phyloP scores from a whole-genome alignment of 1,139 yeast genomes.

The Sugiyamaella xylanicola region DNA sequence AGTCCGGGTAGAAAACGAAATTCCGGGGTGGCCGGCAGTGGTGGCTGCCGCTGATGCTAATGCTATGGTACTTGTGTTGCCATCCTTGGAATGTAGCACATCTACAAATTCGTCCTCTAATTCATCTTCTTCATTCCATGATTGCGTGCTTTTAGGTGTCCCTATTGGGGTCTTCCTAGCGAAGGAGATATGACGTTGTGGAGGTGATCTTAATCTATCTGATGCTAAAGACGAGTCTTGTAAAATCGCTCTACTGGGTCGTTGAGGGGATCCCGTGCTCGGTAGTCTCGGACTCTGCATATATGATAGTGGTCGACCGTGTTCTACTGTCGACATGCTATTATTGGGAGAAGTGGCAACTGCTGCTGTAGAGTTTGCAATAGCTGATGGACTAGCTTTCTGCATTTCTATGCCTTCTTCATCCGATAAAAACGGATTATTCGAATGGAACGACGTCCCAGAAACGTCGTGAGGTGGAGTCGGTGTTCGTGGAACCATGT shows the following conservation, averaged over 20 bases:
- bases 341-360: constrained; percentile 1
- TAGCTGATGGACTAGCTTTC: background rate
- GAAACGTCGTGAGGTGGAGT: background rate
- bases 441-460: background rate
- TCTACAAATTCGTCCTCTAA: constrained; percentile 15
- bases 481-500: background rate
- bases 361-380: background rate
- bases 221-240: background rate
- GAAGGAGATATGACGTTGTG: constrained; percentile 21
- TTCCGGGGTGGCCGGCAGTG: constrained; percentile 1
- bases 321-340: constrained; percentile 8
- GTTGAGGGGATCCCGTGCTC: constrained; percentile 11
- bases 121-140: constrained; percentile 11
- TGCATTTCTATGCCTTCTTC: constrained; percentile 2
- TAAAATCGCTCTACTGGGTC: constrained; percentile 13
- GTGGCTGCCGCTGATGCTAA: constrained; percentile 8
- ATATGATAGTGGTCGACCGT: constrained; percentile 5
- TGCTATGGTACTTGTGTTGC: constrained; percentile 1
- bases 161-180: constrained; percentile 6
- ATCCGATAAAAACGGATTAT: constrained; percentile 12
- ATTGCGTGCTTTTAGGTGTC: constrained; percentile 3
- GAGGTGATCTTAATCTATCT: background rate
- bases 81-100: constrained; percentile 5
- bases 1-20: constrained; percentile 1
- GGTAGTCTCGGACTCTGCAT: constrained; percentile 7